Evolutionary conservation across 1,284 basidiomycete genomes (phyloP).

Genomic region (Anthracocystis panici-leucophaei): DNA sequence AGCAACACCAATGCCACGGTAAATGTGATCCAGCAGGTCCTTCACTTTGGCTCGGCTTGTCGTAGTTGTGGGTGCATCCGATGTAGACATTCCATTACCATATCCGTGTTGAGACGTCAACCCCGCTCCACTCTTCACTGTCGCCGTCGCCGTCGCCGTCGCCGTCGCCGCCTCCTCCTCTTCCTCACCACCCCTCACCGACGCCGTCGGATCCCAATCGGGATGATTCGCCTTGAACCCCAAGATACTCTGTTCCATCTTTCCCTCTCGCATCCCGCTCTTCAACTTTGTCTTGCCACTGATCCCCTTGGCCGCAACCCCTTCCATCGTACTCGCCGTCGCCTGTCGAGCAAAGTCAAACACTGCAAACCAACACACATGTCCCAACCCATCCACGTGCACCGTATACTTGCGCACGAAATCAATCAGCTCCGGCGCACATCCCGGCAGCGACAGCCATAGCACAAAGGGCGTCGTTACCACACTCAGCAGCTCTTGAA

Average conservation of each 20-base stretch:
- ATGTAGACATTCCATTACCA: constrained; percentile 11
- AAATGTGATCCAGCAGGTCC: constrained; percentile 52
- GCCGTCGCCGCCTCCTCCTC: neutral
- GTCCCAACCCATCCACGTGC: constrained; percentile 94
- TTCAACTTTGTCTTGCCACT: constrained; percentile 75
- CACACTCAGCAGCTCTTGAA: constrained; percentile 88
- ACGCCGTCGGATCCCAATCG: constrained; percentile 81
- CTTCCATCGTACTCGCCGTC: constrained; percentile 72
- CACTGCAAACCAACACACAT: constrained; percentile 97
- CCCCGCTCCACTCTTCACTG: neutral
- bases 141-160: too few species aligned
- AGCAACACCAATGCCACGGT: constrained; percentile 30
- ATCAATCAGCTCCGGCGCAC: constrained; percentile 75
- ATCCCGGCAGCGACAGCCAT: constrained; percentile 88
- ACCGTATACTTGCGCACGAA: constrained; percentile 79
- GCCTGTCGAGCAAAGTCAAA: constrained; percentile 88
- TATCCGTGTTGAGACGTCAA: constrained; percentile 1
- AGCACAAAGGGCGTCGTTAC: constrained; percentile 93
- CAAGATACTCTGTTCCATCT: constrained; percentile 95
- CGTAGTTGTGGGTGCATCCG: constrained; percentile 10
- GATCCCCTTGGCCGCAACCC: constrained; percentile 30
- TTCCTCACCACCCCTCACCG: constrained; percentile 5
- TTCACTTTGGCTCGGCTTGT: constrained; percentile 40
- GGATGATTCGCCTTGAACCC: constrained; percentile 93
- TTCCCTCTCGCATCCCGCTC: constrained; percentile 28